Conservation (phyloP, 768 basidiomycete genomes). For the Suillus tomentosus region DNA sequence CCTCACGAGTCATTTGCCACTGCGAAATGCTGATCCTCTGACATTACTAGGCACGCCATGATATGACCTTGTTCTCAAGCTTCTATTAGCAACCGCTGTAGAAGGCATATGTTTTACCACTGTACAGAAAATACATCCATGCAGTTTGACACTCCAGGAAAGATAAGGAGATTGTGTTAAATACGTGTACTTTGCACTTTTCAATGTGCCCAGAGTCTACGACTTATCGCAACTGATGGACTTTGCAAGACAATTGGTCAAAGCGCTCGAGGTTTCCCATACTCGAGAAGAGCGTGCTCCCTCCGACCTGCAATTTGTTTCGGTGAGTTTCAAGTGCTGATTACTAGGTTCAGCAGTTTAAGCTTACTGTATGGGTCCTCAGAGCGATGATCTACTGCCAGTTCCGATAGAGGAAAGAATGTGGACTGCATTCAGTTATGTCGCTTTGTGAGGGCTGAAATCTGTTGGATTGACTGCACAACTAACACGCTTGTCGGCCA, state of each 20-base stretch:
- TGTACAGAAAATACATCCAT: background rate
- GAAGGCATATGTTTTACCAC: background rate
- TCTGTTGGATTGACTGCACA: background rate
- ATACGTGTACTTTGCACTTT: slow-evolving; percentile 2
- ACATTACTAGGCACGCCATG: background rate
- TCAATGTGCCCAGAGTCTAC: background rate
- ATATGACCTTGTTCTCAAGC: slow-evolving; percentile 4
- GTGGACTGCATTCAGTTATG: slow-evolving; percentile 61
- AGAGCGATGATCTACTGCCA: slow-evolving; percentile 68
- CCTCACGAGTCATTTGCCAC: too few relatives aligned
- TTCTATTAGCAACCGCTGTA: background rate
- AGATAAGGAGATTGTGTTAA: slow-evolving; percentile 12
- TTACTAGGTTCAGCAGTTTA: background rate
- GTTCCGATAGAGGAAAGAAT: slow-evolving; percentile 57
- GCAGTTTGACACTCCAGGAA: background rate
- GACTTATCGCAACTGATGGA: slow-evolving; percentile 12
- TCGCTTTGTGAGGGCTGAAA: slow-evolving; percentile 50
- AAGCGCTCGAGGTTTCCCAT: slow-evolving; percentile 49
- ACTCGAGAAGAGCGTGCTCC: slow-evolving; percentile 48
- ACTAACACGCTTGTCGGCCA: background rate
- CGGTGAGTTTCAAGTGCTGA: slow-evolving; percentile 34
- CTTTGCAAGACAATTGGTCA: slow-evolving; percentile 18
- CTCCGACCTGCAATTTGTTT: slow-evolving; percentile 47
- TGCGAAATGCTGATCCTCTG: background rate
- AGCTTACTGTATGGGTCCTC: slow-evolving; percentile 14